Base-by-base conservation (phyloP, 2,329 filamentous ascomycete species). In the Pezicula carpinea region DNA sequence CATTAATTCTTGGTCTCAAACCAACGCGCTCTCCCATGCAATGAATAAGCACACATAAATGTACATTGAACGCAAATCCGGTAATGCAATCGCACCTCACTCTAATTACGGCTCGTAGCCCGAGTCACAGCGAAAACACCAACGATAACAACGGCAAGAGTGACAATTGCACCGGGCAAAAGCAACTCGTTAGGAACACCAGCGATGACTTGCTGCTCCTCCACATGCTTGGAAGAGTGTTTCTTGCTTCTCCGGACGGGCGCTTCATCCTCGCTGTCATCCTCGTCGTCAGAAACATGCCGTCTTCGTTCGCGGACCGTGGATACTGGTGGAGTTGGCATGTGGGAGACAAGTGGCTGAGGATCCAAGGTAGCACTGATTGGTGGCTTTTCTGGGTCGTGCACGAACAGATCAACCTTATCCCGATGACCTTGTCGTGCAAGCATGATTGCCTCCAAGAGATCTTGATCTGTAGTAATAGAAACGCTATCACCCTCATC, bases 401-500 rank as follows among this genome's bases (percentile, higher is more conserved):
- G 93, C 11, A 97, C 91, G 60, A 96, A 97, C 14, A 99, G 77
- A 61, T 99, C 93, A 17, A 99, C 93, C 76, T 99, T 99, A 58
- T 97, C 93, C 39, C 82, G 83, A 57, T 76, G 82, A 39, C 80
- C 77, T 49, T 87, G 83, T 50, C 89, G 85, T 4, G 92, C 89
- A 22, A 97, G 78, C 17, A 84, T 76, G 56, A 99, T 89, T 2
- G 93, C 90, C 68, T 99, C 93, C 2, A 93, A 70, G 35, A 99
- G 78, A 64, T 99, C 93, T 55, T 92, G 85, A 62, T 97, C 90
- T 0, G 92, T 95, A 10, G 93, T 99, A 64, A 99, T 96, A 34
- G 91, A 96, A 14, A 99, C 90, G 1, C 89, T 91, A 64, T 99
- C 93, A 47, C 93, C 92, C 64, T 99, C 93, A 59, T 97, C 92